Evolutionary conservation across 345 rosid genomes (phyloP), one percentile per base, ranked within the genome.

Genomic region (Turritis glabra): DNA sequence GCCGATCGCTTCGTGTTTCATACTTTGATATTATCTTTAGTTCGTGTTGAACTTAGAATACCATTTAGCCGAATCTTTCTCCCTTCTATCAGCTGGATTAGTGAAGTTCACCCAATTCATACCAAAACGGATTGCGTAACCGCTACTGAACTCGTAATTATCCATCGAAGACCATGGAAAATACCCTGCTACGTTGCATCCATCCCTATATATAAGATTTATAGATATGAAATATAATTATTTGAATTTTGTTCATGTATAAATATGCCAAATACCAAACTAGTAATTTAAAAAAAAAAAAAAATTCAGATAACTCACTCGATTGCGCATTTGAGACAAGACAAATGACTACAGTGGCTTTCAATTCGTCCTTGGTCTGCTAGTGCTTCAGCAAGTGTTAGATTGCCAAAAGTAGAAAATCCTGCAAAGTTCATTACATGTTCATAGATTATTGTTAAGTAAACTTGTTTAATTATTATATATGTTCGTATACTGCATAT

Each of bases 51-150:
- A 37, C 10, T 14, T 60, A 38, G 47, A 60, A 43, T 18, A 60
- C 65, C 65, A 60, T 37, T 60, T 60, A 12, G 15, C 65, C 1
- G 47, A 60, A 5, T 19, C 65, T 38, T 60, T 60, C 19, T 60
- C 25, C 12, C n/a, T 37, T 35, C 64, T 11, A 13, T 59, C 46
- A 37, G 43, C 43, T 18, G 64, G 65, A 37, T 37, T 60, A 12
- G 65, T 60, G 65, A 60, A 60, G 47, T 60, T 60, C 29, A 60
- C 65, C 47, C 47, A 60, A 38, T 60, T 60, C 65, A 60, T 37
- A 35, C 47, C 65, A 19, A 37, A 37, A 0, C 65, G 26, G 8
- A 60, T 21, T 5, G 65, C 21, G 19, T 60, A 60, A 60, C 65
- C 47, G 2, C 12, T 37, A 22, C 65, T 26, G 7, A 37, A 60